A percentile compares a stretch with the other conserved stretches of the same genome.
Evolutionary conservation across 805 yeast genomes (phyloP).

Genomic region (Cyberlindnera euphorbiae): DNA sequence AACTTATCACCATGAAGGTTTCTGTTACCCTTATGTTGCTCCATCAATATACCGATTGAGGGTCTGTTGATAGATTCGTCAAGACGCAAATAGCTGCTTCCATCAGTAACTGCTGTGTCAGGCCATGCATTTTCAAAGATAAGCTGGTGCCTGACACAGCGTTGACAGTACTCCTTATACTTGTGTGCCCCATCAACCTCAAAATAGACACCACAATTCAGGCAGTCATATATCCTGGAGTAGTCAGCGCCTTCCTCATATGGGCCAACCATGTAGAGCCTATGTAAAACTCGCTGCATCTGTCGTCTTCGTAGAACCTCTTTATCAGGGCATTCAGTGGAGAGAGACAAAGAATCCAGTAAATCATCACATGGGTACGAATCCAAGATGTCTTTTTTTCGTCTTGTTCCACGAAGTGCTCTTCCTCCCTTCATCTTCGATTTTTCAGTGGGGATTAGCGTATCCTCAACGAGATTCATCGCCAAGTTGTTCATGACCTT

Average conservation of each 20-base stretch:
- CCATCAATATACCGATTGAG: conserved; percentile 8
- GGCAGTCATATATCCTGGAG: conserved; percentile 23
- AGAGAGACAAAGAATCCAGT: conserved; percentile 11
- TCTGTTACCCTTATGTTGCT: neutral
- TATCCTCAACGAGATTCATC: neutral
- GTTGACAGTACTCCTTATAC: conserved; percentile 21
- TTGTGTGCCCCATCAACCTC: conserved; percentile 1
- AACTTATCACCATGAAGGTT: neutral
- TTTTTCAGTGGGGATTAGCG: neutral
- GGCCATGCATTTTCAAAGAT: conserved; percentile 28
- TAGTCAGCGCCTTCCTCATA: conserved; percentile 10
- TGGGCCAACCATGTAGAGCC: conserved; percentile 13
- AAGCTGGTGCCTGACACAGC: conserved; percentile 26
- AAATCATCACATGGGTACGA: conserved; percentile 9
- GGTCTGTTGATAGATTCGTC: conserved; percentile 3
- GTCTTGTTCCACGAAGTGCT: conserved; percentile 1
- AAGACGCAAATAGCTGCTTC: conserved; percentile 1
- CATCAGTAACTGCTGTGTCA: conserved; percentile 5
- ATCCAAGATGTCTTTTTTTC: conserved; percentile 1
- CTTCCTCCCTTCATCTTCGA: conserved; percentile 11
- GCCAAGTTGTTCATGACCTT: conserved; percentile 1
- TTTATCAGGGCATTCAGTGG: neutral
- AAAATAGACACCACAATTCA: conserved; percentile 28
- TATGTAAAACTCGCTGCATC: conserved; percentile 21
- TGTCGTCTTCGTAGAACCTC: conserved; percentile 8